These are phyloP conservation scores for Elaphomyces granulatus DNA, from an alignment of 495 filamentous ascomycete species.

Conservation along the genomic window DNA sequence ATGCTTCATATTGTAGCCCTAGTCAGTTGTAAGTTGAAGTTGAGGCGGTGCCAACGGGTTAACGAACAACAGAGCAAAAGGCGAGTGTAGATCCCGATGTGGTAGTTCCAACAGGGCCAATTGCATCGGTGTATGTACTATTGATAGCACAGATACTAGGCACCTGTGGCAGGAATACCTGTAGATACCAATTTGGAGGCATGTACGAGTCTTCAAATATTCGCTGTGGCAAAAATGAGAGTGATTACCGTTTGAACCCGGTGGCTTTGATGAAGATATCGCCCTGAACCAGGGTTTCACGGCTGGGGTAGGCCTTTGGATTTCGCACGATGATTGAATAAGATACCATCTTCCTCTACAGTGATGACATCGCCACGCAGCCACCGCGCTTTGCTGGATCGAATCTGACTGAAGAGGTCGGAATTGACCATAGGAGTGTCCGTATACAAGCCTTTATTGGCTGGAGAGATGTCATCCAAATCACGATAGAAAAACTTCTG, in stretches of 20 bases:
- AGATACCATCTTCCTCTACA: slow-evolving; percentile 48
- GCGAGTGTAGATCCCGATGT: slow-evolving; percentile 79
- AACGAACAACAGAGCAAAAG: slow-evolving; percentile 70
- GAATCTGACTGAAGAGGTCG: slow-evolving; percentile 62
- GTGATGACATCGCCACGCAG: slow-evolving; percentile 61
- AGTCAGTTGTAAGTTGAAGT: too few relatives aligned
- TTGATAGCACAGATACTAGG: slow-evolving; percentile 63
- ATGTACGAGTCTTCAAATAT: slow-evolving; percentile 56
- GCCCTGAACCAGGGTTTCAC: slow-evolving; percentile 43
- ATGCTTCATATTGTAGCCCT: too few relatives aligned
- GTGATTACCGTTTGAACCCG: slow-evolving; percentile 57
- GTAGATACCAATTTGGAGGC: slow-evolving; percentile 79
- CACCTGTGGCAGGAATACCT: slow-evolving; percentile 54
- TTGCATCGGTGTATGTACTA: slow-evolving; percentile 69
- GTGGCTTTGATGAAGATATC: slow-evolving; percentile 78
- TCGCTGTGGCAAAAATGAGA: slow-evolving; percentile 57
- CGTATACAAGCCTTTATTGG: slow-evolving; percentile 57
- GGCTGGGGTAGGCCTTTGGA: slow-evolving; percentile 60
- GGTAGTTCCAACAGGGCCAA: slow-evolving; percentile 74
- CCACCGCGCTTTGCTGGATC: slow-evolving; percentile 63
- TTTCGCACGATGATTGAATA: slow-evolving; percentile 53
- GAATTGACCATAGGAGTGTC: slow-evolving; percentile 80
- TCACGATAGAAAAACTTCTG: slow-evolving; percentile 76
- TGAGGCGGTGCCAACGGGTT: slow-evolving; percentile 62
- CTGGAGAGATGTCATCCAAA: slow-evolving; percentile 59